Conservation (phyloP, 1,139 yeast species). For the Kurtzmaniella quercitrusa region DNA sequence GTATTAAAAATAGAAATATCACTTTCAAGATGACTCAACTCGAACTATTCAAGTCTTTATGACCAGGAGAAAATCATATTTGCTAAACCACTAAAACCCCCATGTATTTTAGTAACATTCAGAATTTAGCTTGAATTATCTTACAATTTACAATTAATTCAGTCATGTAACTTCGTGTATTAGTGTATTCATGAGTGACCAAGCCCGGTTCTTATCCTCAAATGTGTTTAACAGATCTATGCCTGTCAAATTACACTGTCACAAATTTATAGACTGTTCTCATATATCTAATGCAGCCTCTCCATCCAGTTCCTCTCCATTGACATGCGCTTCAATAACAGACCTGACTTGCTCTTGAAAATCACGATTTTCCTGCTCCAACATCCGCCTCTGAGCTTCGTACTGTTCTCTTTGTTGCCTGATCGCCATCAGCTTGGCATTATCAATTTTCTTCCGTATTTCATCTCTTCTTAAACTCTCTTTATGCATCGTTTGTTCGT, state of each 20-base stretch:
- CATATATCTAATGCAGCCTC: background rate
- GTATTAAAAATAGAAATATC: too few species aligned
- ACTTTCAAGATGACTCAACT: too few species aligned
- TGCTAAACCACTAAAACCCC: too few species aligned
- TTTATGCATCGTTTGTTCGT: slow-evolving; percentile 24
- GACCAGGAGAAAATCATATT: too few species aligned
- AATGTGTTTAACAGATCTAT: background rate
- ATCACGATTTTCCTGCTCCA: background rate
- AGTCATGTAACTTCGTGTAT: too few species aligned
- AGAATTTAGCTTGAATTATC: too few species aligned
- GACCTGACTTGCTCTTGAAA: background rate
- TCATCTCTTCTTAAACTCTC: slow-evolving; percentile 34
- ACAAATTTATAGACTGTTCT: background rate
- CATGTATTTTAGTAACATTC: too few species aligned
- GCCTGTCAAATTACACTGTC: background rate
- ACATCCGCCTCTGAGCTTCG: background rate
- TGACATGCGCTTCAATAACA: background rate
- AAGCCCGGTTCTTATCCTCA: background rate
- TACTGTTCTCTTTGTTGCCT: slow-evolving; percentile 24
- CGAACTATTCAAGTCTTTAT: too few species aligned
- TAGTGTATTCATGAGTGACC: too few species aligned
- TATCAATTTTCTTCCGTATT: slow-evolving; percentile 32
- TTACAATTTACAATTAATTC: too few species aligned
- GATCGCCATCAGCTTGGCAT: slow-evolving; percentile 34
- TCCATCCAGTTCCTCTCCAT: background rate